Evolutionary conservation across 163 green algal species (phyloP), one percentile per base, ranked within the genome.

Genomic region (Chlorella variabilis): DNA sequence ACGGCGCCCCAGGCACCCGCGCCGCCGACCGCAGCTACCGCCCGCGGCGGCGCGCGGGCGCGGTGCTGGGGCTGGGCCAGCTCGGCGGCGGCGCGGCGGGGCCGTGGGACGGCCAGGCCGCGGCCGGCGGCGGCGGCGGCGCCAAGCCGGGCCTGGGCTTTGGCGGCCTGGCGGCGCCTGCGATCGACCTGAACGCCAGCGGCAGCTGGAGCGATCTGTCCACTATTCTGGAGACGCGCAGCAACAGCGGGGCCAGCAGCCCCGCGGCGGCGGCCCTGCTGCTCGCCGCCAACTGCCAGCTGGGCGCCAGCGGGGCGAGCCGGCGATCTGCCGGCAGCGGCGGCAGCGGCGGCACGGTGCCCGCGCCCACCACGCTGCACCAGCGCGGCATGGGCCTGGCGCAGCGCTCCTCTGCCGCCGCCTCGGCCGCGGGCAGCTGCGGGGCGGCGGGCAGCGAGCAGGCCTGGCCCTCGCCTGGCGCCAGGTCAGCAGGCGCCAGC

Each of bases 131-230:
- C 27, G 27, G 42, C 31, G 18, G 21, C 42, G 11, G 61, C 42
- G 33, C 41, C 59, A 71, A 71, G 65, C 23, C 21, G 3, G 34
- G 3, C 17, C 33, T 33, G 8, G 34, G 38, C 38, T 15, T 23
- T 51, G 71, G 49, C 20, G 0, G 71, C 11, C 9, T 33, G 31
- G 51, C 42, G 4, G 49, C 48, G 69, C 29, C 17, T 31, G 54
- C 54, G 8, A 39, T 27, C 11, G 39, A 80, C 11, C 74, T 80
- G n/a, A n/a, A 80, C 3, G 74, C 18, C 62, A 74, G 45, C 39
- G 71, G 71, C 51, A 66, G 39, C 41, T 82, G 75, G 75, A 75
- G 58, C 62, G 77, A 70, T 18, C 63, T 83, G 3, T 56, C 25
- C 63, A 83, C 65, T 33, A 83, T 83, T 25, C 49, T 77, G 36